Evolutionary conservation across 768 basidiomycete species (phyloP).

Genomic region (Psilocybe sp.): DNA sequence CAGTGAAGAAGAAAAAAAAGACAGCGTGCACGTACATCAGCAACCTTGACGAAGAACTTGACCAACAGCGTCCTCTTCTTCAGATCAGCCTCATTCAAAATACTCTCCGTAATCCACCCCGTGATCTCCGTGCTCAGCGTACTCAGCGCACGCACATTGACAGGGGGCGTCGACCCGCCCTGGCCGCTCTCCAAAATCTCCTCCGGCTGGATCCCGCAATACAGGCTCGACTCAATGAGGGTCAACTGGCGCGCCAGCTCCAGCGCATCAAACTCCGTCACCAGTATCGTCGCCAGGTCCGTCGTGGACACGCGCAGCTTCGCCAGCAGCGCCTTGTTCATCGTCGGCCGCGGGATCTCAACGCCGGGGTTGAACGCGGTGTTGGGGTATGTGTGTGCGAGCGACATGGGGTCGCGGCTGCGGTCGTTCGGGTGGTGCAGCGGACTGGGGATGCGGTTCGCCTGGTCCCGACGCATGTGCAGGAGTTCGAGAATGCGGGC

Average conservation of each 20-base stretch:
- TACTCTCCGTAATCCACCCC: constrained; percentile 94
- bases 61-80: constrained; percentile 77
- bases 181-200: constrained; percentile 86
- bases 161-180: constrained; percentile 57
- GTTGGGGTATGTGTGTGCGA: constrained; percentile 48
- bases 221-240: constrained; percentile 87
- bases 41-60: constrained; percentile 93
- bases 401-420: constrained; percentile 70
- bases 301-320: constrained; percentile 53
- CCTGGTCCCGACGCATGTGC: constrained; percentile 47
- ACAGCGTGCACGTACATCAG: constrained; percentile 59
- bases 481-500: constrained; percentile 74
- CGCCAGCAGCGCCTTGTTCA: constrained; percentile 75
- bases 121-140: constrained; percentile 90
- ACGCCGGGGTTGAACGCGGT: constrained; percentile 37
- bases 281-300: constrained; percentile 56
- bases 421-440: constrained; percentile 45
- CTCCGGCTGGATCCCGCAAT: constrained; percentile 81
- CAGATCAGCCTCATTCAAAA: constrained; percentile 85
- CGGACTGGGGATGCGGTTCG: constrained; percentile 47
- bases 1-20: constrained; percentile 4
- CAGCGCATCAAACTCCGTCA: constrained; percentile 91
- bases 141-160: constrained; percentile 80
- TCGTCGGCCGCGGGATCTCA: constrained; percentile 83
- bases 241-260: constrained; percentile 94